These are phyloP conservation scores for Acanthamoeba lenticulata DNA, from an alignment of 208 protist species.

Conservation along the genomic window DNA sequence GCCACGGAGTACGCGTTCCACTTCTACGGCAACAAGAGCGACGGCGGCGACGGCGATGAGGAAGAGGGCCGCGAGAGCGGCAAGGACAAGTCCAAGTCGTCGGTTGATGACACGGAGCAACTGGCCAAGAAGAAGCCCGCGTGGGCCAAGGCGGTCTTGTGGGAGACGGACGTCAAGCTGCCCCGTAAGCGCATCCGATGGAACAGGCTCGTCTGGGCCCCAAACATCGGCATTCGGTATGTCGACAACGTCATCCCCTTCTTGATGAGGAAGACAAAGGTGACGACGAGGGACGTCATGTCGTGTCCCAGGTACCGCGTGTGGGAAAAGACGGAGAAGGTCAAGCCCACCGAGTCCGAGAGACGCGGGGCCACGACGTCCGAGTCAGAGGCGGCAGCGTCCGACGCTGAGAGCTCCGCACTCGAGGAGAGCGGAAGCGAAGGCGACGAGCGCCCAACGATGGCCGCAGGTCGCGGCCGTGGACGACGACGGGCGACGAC, in stretches of 20 bases:
- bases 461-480: too few relatives aligned
- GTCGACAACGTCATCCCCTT: too few relatives aligned
- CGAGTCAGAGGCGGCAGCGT: neutral
- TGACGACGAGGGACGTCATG: too few relatives aligned
- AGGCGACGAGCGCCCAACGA: too few relatives aligned
- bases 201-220: neutral
- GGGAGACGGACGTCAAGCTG: neutral
- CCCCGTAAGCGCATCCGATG: neutral
- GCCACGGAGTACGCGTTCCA: neutral
- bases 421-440: neutral
- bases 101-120: too few relatives aligned
- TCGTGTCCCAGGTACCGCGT: slow-evolving; percentile 12
- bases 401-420: neutral
- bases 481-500: neutral
- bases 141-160: neutral
- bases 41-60: neutral
- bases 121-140: neutral
- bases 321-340: neutral
- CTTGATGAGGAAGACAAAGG: neutral
- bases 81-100: neutral
- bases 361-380: neutral
- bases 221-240: neutral
- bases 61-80: neutral
- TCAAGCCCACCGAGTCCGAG: neutral
- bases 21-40: neutral